These are phyloP conservation scores for Citrus mangshanensis DNA, from an alignment of 345 rosid species.

Conservation along the genomic window DNA sequence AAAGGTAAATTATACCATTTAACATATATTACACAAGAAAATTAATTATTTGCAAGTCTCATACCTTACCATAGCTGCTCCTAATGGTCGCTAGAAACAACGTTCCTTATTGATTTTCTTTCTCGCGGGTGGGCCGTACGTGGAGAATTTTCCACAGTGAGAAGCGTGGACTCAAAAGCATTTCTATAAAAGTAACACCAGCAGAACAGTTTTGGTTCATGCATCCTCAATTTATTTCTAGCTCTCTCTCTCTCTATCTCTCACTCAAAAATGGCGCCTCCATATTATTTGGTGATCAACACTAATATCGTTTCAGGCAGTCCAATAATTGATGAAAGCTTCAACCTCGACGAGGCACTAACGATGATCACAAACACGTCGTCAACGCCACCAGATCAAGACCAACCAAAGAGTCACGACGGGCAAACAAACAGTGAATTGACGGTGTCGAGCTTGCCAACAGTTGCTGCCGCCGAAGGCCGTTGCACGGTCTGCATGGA, in stretches of 20 bases:
- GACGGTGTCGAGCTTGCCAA: constrained; percentile 8
- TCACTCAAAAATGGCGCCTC: not conserved
- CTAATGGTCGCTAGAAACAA: not conserved
- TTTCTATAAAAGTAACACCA: not conserved
- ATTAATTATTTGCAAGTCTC: too few species aligned
- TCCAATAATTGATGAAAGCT: constrained; percentile 6
- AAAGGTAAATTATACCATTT: too few species aligned
- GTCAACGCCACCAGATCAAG: not conserved
- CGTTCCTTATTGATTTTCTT: not conserved
- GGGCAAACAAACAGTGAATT: not conserved
- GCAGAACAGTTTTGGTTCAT: too few species aligned
- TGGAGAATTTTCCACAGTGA: too few species aligned
- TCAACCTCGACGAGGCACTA: constrained; percentile 34
- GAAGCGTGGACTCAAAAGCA: too few species aligned
- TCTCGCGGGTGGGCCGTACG: too few species aligned
- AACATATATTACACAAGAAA: too few species aligned
- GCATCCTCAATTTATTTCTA: too few species aligned
- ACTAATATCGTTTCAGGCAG: too few species aligned
- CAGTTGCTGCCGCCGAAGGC: not conserved
- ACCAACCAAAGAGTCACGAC: not conserved
- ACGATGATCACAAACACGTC: not conserved
- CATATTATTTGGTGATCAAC: not conserved
- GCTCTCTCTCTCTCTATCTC: too few species aligned
- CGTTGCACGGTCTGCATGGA: constrained; percentile 34
- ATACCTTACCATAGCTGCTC: not conserved